Evolutionary conservation across 108 stramenopile genomes (phyloP).

Genomic region (Stephanodiscus minutulus): DNA sequence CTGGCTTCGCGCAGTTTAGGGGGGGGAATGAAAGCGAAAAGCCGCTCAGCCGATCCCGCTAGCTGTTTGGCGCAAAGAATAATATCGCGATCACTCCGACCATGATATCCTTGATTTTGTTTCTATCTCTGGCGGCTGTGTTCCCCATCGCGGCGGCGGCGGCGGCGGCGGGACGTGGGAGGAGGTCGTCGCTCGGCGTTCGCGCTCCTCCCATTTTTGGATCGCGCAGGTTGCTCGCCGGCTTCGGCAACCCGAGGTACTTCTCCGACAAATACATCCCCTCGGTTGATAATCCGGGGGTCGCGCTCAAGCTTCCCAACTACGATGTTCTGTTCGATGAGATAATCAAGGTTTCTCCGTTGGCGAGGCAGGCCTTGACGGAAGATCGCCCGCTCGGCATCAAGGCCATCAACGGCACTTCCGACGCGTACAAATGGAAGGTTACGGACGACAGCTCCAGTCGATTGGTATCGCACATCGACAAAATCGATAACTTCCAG

Average conservation of each 20-base stretch:
- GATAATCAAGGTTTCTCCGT: constrained; percentile 35
- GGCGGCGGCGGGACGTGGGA: background rate
- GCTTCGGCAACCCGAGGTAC: constrained; percentile 41
- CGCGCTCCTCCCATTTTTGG: background rate
- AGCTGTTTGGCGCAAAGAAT: too few relatives aligned
- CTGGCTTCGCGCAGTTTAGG: too few relatives aligned
- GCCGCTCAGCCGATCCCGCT: too few relatives aligned
- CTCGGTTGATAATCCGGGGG: constrained; percentile 33
- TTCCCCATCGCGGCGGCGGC: background rate
- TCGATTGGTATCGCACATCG: constrained; percentile 36
- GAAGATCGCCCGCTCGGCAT: constrained; percentile 26
- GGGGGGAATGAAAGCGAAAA: too few relatives aligned
- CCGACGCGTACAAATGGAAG: constrained; percentile 47
- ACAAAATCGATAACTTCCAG: constrained; percentile 53
- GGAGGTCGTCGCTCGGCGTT: background rate
- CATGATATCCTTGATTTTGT: too few relatives aligned
- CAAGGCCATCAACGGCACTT: constrained; percentile 22
- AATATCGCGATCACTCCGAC: too few relatives aligned
- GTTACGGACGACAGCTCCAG: constrained; percentile 31
- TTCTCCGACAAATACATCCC: constrained; percentile 26
- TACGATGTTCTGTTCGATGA: constrained; percentile 43
- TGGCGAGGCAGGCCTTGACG: constrained; percentile 43
- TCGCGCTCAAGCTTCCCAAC: constrained; percentile 38
- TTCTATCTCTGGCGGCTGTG: background rate
- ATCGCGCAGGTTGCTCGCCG: constrained; percentile 5